Conservation (phyloP, 345 rosid genomes). For the Gossypium raimondii region DNA sequence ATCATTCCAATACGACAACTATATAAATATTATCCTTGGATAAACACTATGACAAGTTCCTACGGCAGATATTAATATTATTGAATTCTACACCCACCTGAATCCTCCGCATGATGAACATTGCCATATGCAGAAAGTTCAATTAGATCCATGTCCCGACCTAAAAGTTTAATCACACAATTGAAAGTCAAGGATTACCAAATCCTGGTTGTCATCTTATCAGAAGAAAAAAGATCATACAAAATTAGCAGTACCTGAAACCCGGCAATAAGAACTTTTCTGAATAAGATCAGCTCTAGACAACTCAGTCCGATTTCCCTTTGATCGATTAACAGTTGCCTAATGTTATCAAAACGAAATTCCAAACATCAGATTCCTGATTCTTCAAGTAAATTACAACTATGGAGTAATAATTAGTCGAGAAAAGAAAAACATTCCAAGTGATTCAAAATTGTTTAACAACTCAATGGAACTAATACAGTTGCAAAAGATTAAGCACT, state of each 20-base stretch:
- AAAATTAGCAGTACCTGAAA: constrained; percentile 53
- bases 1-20: neutral
- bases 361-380: neutral
- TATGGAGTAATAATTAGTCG: neutral
- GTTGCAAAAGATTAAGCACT: neutral
- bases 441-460: neutral
- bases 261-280: constrained; percentile 86
- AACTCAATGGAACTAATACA: neutral
- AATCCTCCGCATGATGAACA: constrained; percentile 51
- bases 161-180: constrained; percentile 31
- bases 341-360: constrained; percentile 19
- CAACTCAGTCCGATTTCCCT: constrained; percentile 77
- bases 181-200: constrained; percentile 12
- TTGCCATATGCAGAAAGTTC: constrained; percentile 88
- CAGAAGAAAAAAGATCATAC: neutral
- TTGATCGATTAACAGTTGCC: constrained; percentile 87
- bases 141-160: constrained; percentile 87
- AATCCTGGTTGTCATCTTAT: constrained; percentile 4
- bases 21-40: neutral
- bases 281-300: constrained; percentile 80
- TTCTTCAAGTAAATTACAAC: neutral
- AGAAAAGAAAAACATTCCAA: neutral
- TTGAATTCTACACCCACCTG: constrained; percentile 85
- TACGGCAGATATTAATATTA: constrained; percentile 26
- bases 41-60: neutral